Percentiles rank a stretch among this genome's conserved stretches.
Evolutionary conservation across 169 alveolate genomes (phyloP).

Genomic region (Plasmodium coatneyi): DNA sequence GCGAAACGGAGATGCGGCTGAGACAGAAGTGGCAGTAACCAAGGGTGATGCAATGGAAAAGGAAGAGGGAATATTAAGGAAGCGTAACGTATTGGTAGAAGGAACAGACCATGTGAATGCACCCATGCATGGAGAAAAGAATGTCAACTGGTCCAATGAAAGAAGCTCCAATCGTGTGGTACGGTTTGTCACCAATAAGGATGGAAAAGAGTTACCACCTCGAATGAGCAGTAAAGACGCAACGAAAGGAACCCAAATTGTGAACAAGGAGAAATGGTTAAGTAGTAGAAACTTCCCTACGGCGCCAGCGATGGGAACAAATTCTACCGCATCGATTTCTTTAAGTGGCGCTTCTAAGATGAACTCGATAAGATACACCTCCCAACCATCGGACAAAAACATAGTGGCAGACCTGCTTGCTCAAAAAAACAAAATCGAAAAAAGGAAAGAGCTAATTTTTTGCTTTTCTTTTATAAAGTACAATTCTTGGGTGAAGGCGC

Average conservation of each 20-base stretch:
- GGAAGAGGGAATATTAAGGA: not conserved
- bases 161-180: not conserved
- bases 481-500: conserved; percentile 59
- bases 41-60: not conserved
- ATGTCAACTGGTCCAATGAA: not conserved
- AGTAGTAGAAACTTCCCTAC: not conserved
- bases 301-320: not conserved
- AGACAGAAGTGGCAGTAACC: not conserved
- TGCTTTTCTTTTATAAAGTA: conserved; percentile 63
- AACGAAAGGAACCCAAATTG: not conserved
- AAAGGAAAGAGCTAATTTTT: conserved; percentile 48
- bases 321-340: not conserved
- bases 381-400: not conserved
- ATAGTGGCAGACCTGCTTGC: not conserved
- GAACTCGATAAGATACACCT: not conserved
- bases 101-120: not conserved
- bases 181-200: not conserved
- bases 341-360: not conserved
- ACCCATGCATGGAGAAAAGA: not conserved
- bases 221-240: not conserved
- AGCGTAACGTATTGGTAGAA: not conserved
- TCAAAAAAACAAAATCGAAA: not conserved
- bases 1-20: not conserved
- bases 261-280: not conserved
- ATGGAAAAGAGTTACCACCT: not conserved